Conservation (phyloP, 306 rosid species). For the Ormosia semicastrata region DNA sequence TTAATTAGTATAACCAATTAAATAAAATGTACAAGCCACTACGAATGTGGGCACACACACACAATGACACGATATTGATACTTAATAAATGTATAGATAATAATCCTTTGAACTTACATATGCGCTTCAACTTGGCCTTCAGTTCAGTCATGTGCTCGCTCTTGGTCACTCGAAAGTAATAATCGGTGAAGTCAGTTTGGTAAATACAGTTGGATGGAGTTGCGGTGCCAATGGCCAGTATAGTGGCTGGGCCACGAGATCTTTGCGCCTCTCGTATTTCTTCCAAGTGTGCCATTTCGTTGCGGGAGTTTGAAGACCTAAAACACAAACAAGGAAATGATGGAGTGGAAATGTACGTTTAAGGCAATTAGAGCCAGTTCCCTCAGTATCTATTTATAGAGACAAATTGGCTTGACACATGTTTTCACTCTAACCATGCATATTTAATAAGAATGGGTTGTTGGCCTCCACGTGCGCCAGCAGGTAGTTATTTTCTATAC, state of each 20-base stretch:
- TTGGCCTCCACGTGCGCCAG: constrained; percentile 1
- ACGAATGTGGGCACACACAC: not conserved
- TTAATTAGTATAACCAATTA: not conserved
- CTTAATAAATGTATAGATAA: not conserved
- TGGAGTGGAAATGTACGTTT: not conserved
- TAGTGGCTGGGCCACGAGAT: constrained; percentile 31
- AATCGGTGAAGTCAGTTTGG: constrained; percentile 39
- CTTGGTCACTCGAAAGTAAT: constrained; percentile 39
- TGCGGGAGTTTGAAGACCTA: not conserved
- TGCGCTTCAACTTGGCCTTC: constrained; percentile 41
- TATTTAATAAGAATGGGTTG: not conserved
- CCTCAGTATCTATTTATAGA: not conserved
- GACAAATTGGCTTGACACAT: not conserved
- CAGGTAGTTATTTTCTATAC: constrained; percentile 11
- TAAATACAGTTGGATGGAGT: constrained; percentile 27
- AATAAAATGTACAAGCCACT: not conserved
- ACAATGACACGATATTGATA: not conserved
- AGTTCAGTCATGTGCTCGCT: constrained; percentile 31
- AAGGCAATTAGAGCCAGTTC: not conserved
- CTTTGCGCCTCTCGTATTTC: constrained; percentile 27
- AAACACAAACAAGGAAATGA: not conserved
- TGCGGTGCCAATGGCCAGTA: constrained; percentile 44
- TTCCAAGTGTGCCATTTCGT: constrained; percentile 22
- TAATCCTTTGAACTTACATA: constrained; percentile 27
- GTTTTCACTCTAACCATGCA: not conserved